Percentiles rank a stretch among this genome's conserved stretches.
These are phyloP conservation scores for Populus hybrid DNA, from an alignment of 441 rosid genomes.

Conservation along the genomic window DNA sequence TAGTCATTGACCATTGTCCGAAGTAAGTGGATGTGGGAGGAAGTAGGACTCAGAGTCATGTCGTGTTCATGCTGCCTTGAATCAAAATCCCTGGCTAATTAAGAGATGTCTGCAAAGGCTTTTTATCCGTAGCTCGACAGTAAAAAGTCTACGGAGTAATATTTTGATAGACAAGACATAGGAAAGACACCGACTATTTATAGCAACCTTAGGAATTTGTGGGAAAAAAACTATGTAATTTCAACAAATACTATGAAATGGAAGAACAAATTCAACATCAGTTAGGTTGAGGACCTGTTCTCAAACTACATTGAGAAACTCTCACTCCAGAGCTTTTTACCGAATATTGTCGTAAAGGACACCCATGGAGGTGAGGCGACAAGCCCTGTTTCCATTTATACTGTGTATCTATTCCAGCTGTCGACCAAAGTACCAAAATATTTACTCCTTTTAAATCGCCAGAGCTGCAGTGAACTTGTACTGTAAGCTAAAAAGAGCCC, in stretches of 20 bases:
- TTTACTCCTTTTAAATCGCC: slow-evolving; percentile 10
- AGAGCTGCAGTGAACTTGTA: slow-evolving; percentile 10
- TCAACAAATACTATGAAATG: background rate
- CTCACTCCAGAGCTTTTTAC: slow-evolving; percentile 7
- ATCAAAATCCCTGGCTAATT: background rate
- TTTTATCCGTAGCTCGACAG: background rate
- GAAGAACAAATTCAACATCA: background rate
- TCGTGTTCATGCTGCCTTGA: background rate
- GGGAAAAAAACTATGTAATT: background rate
- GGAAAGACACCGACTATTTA: background rate
- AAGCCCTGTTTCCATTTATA: background rate
- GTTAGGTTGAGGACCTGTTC: slow-evolving; percentile 13
- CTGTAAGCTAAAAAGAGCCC: slow-evolving; percentile 11
- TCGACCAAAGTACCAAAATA: slow-evolving; percentile 10
- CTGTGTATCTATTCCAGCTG: slow-evolving; percentile 13
- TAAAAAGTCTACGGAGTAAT: background rate
- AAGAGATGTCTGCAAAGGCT: background rate
- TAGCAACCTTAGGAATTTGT: background rate
- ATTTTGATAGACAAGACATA: background rate
- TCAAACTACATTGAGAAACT: slow-evolving; percentile 19
- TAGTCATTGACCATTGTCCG: background rate
- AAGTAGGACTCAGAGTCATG: background rate
- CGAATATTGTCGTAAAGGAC: slow-evolving; percentile 12
- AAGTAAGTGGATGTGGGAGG: background rate
- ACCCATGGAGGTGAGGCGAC: background rate